These are phyloP conservation scores for Mortierella sp. DNA, from an alignment of 371 early-diverging fungal species.

Conservation along the genomic window DNA sequence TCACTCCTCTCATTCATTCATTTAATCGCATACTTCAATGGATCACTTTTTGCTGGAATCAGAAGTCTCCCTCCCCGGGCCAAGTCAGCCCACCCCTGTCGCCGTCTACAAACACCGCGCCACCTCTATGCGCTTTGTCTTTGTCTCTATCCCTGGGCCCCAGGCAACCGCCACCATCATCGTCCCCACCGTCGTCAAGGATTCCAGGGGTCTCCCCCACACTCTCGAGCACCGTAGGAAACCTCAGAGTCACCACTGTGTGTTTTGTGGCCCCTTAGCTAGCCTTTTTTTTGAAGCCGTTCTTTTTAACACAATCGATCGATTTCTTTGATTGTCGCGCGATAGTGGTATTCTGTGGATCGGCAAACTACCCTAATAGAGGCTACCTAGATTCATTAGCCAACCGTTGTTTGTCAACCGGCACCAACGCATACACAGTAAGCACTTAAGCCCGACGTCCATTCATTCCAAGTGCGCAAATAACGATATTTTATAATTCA, in stretches of 20 bases:
- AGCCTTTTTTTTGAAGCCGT: too few relatives aligned
- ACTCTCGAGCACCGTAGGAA: slow-evolving; percentile 77
- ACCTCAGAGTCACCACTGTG: too few relatives aligned
- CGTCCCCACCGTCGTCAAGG: slow-evolving; percentile 74
- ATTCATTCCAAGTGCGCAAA: neutral
- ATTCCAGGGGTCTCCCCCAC: slow-evolving; percentile 81
- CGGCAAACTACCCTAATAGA: slow-evolving; percentile 68
- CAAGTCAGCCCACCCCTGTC: slow-evolving; percentile 50
- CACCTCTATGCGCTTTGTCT: slow-evolving; percentile 63
- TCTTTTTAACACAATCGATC: too few relatives aligned
- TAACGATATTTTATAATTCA: neutral
- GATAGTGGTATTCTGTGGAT: slow-evolving; percentile 81
- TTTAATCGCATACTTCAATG: slow-evolving; percentile 15
- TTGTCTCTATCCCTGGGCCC: slow-evolving; percentile 67
- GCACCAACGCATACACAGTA: slow-evolving; percentile 80
- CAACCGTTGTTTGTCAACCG: slow-evolving; percentile 74
- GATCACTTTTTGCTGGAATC: slow-evolving; percentile 49
- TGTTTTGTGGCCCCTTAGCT: too few relatives aligned
- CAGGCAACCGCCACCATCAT: slow-evolving; percentile 68
- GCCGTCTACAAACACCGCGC: slow-evolving; percentile 43
- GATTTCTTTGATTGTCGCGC: neutral
- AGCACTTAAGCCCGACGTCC: neutral
- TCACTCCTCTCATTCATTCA: slow-evolving; percentile 10
- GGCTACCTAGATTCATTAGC: slow-evolving; percentile 84
- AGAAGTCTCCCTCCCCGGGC: slow-evolving; percentile 51